phyloP scores from a whole-genome alignment of 495 filamentous ascomycete species.

The Aspergillus sclerotiicarbonarius region DNA sequence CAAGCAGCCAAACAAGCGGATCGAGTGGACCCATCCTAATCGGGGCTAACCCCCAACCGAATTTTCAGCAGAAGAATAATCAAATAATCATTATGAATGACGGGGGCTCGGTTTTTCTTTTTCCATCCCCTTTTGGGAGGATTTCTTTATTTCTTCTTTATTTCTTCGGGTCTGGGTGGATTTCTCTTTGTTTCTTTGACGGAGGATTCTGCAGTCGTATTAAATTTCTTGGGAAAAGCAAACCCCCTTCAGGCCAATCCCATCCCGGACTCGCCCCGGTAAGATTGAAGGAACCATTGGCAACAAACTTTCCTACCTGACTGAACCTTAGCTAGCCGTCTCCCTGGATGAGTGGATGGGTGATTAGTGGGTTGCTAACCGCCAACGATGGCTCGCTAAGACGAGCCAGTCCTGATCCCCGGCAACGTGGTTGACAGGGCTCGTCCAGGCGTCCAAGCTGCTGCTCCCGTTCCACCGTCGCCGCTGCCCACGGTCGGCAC shows the following conservation, averaged over 20 bases:
- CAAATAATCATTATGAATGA: no score
- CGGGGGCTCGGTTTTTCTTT: no score
- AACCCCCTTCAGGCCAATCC: no score
- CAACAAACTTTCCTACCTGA: background rate
- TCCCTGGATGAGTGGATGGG: background rate
- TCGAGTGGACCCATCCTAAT: no score
- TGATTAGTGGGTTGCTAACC: background rate
- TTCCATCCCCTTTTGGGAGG: no score
- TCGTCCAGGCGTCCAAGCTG: constrained; percentile 14
- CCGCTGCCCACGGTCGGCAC: constrained; percentile 10
- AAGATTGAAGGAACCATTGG: background rate
- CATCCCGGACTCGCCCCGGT: no score
- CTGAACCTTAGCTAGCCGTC: background rate
- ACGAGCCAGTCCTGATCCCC: constrained; percentile 17
- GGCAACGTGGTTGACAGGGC: constrained; percentile 38
- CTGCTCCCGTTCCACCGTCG: constrained; percentile 9
- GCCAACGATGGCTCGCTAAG: background rate
- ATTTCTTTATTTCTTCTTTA: background rate
- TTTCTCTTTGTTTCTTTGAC: background rate
- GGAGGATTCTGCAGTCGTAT: no score
- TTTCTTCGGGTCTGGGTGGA: no score
- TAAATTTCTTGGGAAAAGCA: no score
- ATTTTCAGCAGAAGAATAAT: no score
- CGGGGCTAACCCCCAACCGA: no score
- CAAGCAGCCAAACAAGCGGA: no score